Percentiles rank a stretch among this genome's conserved stretches.
Conservation (phyloP, 148 eudicot genomes). For the Hydrangea macrophylla region DNA sequence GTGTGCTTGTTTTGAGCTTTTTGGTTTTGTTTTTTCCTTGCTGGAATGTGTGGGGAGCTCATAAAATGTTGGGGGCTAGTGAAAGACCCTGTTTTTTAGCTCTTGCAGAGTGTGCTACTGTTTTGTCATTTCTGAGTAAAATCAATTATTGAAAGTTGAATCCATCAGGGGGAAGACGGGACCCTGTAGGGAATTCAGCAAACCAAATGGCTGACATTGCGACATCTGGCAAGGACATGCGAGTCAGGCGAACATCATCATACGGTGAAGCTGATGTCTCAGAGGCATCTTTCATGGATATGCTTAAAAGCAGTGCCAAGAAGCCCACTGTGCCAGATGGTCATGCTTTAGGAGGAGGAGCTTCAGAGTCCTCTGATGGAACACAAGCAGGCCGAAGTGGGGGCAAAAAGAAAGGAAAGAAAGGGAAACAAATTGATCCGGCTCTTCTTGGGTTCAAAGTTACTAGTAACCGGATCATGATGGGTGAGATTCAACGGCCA, state of each 20-base stretch:
- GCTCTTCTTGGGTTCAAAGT: constrained; percentile 95
- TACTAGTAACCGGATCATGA: constrained; percentile 91
- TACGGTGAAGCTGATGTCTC: constrained; percentile 72
- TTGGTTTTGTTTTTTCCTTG: too few species aligned
- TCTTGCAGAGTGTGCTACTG: background rate
- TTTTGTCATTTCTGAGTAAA: background rate
- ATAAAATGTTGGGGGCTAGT: background rate
- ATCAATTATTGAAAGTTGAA: constrained; percentile 4
- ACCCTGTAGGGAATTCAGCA: constrained; percentile 31
- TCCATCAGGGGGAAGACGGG: constrained; percentile 49
- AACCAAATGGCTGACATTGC: constrained; percentile 30
- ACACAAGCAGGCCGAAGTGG: constrained; percentile 44
- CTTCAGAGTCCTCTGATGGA: constrained; percentile 48
- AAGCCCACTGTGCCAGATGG: constrained; percentile 56
- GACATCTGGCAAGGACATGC: constrained; percentile 46
- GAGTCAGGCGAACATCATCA: constrained; percentile 70
- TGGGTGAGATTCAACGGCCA: constrained; percentile 91
- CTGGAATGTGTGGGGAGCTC: background rate
- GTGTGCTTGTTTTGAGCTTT: background rate
- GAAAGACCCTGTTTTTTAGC: background rate
- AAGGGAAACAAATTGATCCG: constrained; percentile 86
- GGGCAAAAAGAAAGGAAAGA: constrained; percentile 88
- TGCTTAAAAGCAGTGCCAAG: constrained; percentile 76
- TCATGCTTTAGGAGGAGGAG: constrained; percentile 21
- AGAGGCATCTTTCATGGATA: constrained; percentile 82